Evolutionary conservation across 148 eudicot species (phyloP).

Genomic region (Talinum fruticosum): DNA sequence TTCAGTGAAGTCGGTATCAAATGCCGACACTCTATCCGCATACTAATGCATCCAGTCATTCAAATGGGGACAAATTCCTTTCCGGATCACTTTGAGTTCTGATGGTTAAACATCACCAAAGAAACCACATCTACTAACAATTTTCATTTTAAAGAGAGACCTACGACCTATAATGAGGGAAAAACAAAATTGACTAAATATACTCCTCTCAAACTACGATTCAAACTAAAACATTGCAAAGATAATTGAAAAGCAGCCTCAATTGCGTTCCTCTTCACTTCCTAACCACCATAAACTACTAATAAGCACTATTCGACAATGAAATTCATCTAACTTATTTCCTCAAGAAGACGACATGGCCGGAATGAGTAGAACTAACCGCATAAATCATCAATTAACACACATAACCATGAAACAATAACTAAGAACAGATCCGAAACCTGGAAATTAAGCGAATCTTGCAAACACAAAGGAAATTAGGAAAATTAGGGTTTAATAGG

Average conservation of each 20-base stretch:
- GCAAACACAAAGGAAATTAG: not conserved
- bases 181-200: not conserved
- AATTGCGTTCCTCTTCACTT: not conserved
- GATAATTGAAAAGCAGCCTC: not conserved
- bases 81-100: not conserved
- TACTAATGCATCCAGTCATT: not conserved
- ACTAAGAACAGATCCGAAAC: conserved; percentile 1
- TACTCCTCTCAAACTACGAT: not conserved
- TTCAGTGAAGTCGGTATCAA: not conserved
- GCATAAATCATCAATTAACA: not conserved
- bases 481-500: conserved; percentile 27
- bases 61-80: not conserved
- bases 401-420: not conserved
- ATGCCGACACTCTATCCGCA: not conserved
- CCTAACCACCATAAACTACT: not conserved
- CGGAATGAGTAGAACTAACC: not conserved
- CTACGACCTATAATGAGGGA: not conserved
- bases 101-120: not conserved
- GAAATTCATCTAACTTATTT: not conserved
- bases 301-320: not conserved
- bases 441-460: not conserved
- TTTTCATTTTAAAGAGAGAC: not conserved
- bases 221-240: not conserved
- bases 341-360: not conserved
- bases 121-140: not conserved